Percentiles rank a stretch among this genome's conserved stretches.
Evolutionary conservation across 2,329 filamentous ascomycete genomes (phyloP).

Genomic region (Aspergillus fijiensis): DNA sequence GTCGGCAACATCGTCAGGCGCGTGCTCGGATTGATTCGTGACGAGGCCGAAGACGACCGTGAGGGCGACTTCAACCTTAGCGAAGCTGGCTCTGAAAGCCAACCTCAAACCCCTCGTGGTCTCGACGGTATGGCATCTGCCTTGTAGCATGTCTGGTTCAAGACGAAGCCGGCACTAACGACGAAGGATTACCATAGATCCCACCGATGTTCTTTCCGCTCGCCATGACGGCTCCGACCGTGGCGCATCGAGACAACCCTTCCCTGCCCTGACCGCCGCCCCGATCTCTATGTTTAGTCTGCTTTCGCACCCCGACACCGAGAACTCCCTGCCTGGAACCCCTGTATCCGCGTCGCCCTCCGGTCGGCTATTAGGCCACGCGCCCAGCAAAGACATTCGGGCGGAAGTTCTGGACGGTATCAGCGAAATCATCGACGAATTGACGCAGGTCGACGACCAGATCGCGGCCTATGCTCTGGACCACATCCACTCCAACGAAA

Average conservation of each 20-base stretch:
- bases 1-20: conserved; percentile 93
- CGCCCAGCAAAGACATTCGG: conserved; percentile 64
- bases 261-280: conserved; percentile 55
- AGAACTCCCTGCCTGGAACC: conserved; percentile 42
- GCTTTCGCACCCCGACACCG: conserved; percentile 65
- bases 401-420: conserved; percentile 93
- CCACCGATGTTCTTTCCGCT: conserved; percentile 27
- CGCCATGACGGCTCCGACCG: conserved; percentile 35
- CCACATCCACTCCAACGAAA: conserved; percentile 90
- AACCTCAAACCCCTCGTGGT: conserved; percentile 43
- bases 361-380: conserved; percentile 31
- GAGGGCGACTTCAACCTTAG: conserved; percentile 62
- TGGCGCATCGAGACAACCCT: conserved; percentile 55
- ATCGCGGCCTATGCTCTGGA: conserved; percentile 85
- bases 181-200: conserved; percentile 19
- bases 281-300: conserved; percentile 84
- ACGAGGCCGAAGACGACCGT: conserved; percentile 80
- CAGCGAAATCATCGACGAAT: conserved; percentile 92
- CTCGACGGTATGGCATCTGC: conserved; percentile 33
- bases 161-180: neutral
- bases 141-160: neutral
- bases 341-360: conserved; percentile 37
- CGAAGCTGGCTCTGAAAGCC: conserved; percentile 60
- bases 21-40: conserved; percentile 84
- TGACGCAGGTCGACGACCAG: conserved; percentile 88